Base-by-base conservation (phyloP, 306 rosid species). In the Alnus glutinosa region DNA sequence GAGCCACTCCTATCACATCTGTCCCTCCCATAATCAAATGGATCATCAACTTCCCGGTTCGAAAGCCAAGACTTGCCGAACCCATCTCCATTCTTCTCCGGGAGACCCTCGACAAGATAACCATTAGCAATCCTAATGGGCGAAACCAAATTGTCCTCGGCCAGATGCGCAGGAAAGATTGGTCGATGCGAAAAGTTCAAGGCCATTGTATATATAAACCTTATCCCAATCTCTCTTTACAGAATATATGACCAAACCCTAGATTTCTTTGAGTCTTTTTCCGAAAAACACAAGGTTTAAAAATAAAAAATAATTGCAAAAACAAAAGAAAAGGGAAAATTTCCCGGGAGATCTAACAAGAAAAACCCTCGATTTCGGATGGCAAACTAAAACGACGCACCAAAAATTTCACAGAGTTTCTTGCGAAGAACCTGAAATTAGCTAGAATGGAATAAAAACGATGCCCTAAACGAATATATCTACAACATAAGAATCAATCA, bases 301-400 rank as follows among this genome's bases (percentile, higher is more conserved):
- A 80, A 39, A 51, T 68, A 49, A n/a, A 7, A 48, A 18, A 0
- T 44, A 3, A 47, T 55, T 69, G n/a, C 47, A 39, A 32, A 58
- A 36, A 54, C 70, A 39, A 79, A 76, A 36, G 51, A 30, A 48
- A 47, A 61, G 42, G 28, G 55, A 30, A 55, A 69, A 9, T 6
- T 28, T 55, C 37, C 42, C 71, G 19, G 77, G 62, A 68, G 88
- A 92, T 88, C 97, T 83, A 83, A 81, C 91, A 89, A 90, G 85
- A 78, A 83, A 49, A 92, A 89, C 96, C 97, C 98, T 89, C 98
- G 81, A 92, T 89, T 94, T 90, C 81, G 80, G 98, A 89, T 89
- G 81, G 80, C 97, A 92, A 90, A 92, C 97, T 90, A 94, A 94
- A 94, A 94, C 91, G 84, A 88, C 87, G 97, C 97, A 85, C 97